phyloP scores from a whole-genome alignment of 768 basidiomycete genomes.

The Leccinellum luteum region DNA sequence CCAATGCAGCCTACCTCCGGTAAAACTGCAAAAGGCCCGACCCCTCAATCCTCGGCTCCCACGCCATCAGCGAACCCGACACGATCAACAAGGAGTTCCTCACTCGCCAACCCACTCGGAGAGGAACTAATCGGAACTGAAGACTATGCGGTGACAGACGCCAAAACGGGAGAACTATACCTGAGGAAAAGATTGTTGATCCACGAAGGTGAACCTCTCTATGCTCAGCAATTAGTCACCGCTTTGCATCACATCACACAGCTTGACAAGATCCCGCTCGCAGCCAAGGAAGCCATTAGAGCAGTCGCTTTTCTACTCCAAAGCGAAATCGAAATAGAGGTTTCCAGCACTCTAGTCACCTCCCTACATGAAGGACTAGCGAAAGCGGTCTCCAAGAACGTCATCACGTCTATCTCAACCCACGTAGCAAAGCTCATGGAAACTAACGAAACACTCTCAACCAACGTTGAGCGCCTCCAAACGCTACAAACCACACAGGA shows the following conservation, averaged over 20 bases:
- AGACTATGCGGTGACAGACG: background rate
- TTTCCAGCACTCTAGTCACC: background rate
- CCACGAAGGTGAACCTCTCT: no score
- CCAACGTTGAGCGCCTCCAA: background rate
- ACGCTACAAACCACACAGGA: no score
- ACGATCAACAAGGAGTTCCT: no score
- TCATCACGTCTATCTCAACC: background rate
- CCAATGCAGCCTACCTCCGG: no score
- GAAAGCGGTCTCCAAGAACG: background rate
- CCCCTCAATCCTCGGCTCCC: no score
- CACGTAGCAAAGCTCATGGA: background rate
- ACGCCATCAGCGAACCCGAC: no score
- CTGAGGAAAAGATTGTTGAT: background rate
- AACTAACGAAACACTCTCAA: background rate
- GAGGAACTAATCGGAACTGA: background rate
- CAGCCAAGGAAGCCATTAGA: background rate
- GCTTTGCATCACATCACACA: background rate
- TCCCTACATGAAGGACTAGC: no score
- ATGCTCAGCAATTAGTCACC: background rate
- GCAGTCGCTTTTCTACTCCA: background rate
- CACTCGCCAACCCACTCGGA: no score
- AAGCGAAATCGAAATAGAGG: background rate
- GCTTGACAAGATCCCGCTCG: background rate
- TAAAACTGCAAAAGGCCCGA: no score
- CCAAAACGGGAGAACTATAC: background rate